Conservation (phyloP, 768 basidiomycete genomes). For the Symmetrospora coprosmae region DNA sequence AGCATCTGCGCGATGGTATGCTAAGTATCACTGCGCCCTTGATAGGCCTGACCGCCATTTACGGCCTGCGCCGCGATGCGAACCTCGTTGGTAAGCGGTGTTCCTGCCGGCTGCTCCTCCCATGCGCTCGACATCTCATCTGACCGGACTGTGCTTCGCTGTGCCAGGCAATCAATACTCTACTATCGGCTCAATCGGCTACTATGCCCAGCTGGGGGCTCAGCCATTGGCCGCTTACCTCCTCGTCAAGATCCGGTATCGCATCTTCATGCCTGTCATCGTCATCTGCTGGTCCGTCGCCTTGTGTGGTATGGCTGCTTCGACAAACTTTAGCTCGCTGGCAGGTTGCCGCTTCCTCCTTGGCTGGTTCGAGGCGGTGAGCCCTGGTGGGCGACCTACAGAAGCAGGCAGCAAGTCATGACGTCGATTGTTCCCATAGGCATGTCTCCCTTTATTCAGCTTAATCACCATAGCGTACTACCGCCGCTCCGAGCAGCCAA, state of each 20-base stretch:
- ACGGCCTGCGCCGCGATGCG: constrained; percentile 28
- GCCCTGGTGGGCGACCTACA: too few species aligned
- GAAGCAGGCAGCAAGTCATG: too few species aligned
- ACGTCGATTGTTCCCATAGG: background rate
- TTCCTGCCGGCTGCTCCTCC: too few species aligned
- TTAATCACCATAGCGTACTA: constrained; percentile 35
- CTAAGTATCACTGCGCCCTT: too few species aligned
- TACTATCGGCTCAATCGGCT: constrained; percentile 27
- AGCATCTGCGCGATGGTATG: too few species aligned
- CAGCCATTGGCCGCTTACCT: constrained; percentile 26
- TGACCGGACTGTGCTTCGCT: too few species aligned
- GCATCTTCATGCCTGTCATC: constrained; percentile 23
- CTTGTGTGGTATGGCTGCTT: constrained; percentile 33
- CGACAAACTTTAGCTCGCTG: constrained; percentile 31
- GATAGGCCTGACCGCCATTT: constrained; percentile 34
- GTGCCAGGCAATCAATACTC: constrained; percentile 31
- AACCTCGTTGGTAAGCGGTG: constrained; percentile 26
- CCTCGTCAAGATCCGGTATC: constrained; percentile 19
- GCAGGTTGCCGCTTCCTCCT: constrained; percentile 37
- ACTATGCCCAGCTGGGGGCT: constrained; percentile 25
- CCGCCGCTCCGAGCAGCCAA: constrained; percentile 32
- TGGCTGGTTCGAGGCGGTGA: constrained; percentile 36
- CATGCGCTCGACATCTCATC: too few species aligned
- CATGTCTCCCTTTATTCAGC: constrained; percentile 38
- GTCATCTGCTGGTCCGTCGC: constrained; percentile 30